Percentiles rank a stretch among this genome's conserved stretches.
These are phyloP conservation scores for Salix caprea DNA, from an alignment of 345 rosid species.

Conservation along the genomic window DNA sequence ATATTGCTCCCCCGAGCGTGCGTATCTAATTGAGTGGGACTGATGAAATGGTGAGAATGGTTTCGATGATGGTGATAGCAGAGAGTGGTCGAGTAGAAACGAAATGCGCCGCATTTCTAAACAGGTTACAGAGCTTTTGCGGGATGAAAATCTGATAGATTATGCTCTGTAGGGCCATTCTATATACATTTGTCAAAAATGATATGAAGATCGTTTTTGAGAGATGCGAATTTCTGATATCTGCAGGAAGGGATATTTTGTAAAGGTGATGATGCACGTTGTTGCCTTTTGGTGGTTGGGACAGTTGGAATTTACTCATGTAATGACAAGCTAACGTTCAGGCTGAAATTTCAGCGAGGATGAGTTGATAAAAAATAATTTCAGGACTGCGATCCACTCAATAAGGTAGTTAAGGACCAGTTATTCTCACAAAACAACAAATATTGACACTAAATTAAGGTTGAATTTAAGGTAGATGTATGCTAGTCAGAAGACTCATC, in stretches of 20 bases:
- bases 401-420: too few species aligned
- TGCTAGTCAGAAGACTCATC: background rate
- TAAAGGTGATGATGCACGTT: background rate
- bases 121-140: too few species aligned
- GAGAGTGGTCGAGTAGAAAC: background rate
- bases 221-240: background rate
- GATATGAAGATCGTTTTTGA: background rate
- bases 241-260: too few species aligned
- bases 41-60: background rate
- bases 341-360: background rate
- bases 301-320: background rate
- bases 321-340: background rate
- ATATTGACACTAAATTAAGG: too few species aligned
- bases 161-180: background rate
- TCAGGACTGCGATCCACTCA: background rate
- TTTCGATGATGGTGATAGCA: slow-evolving; percentile 7
- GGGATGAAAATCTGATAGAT: background rate
- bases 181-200: background rate
- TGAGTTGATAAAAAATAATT: background rate
- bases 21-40: background rate
- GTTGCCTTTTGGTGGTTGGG: background rate
- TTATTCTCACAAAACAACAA: too few species aligned
- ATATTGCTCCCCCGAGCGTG: background rate
- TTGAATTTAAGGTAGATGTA: background rate
- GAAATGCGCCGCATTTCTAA: background rate